Conservation (phyloP, 495 filamentous ascomycete species). For the Glonium stellatum region DNA sequence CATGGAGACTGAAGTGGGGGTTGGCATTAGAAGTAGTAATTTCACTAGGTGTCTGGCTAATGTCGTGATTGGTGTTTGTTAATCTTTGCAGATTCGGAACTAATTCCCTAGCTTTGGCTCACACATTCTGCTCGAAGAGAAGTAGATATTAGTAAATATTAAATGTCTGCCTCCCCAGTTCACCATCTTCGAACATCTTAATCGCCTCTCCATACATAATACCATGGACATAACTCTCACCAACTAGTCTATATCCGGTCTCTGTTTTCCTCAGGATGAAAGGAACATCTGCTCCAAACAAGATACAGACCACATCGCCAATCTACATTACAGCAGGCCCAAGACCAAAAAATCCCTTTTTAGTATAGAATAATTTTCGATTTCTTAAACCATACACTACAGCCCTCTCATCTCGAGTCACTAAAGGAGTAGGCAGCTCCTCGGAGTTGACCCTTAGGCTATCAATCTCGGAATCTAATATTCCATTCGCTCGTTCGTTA, state of each 20-base stretch:
- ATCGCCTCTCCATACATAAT: constrained; percentile 4
- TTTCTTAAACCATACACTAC: too few species aligned
- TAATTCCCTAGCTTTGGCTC: too few species aligned
- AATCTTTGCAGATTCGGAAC: too few species aligned
- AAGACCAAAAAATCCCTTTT: constrained; percentile 23
- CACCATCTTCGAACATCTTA: not conserved
- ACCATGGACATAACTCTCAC: constrained; percentile 25
- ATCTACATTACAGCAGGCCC: constrained; percentile 20
- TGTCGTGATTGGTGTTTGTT: too few species aligned
- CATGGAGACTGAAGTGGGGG: too few species aligned
- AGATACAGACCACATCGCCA: constrained; percentile 31
- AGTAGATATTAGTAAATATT: too few species aligned
- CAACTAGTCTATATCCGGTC: constrained; percentile 20
- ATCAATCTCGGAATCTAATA: not conserved
- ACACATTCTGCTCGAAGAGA: too few species aligned
- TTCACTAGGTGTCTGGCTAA: too few species aligned
- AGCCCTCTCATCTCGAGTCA: not conserved
- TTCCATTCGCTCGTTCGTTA: not conserved
- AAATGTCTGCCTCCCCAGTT: too few species aligned
- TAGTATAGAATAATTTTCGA: not conserved
- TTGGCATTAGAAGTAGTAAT: too few species aligned
- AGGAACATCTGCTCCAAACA: constrained; percentile 32
- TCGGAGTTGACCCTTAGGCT: not conserved
- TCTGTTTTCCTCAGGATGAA: constrained; percentile 22
- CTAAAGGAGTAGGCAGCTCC: not conserved